These are phyloP conservation scores for Sambucus nigra DNA, from an alignment of 129 eudicot species.

Conservation along the genomic window DNA sequence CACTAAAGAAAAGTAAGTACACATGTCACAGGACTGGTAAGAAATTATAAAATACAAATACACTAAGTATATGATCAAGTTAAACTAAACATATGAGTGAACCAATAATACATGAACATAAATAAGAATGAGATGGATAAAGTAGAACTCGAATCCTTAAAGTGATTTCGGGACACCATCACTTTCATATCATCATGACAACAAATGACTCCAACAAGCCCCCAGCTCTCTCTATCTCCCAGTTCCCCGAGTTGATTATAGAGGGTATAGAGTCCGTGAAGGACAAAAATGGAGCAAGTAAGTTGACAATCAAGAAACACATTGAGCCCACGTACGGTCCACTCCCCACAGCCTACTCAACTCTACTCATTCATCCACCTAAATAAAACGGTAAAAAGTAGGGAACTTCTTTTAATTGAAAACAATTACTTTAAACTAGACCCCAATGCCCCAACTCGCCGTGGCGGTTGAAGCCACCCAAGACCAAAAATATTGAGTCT, in stretches of 20 bases:
- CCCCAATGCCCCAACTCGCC: constrained; percentile 42
- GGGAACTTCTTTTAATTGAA: constrained; percentile 40
- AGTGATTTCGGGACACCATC: too few relatives aligned
- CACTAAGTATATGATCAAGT: too few relatives aligned
- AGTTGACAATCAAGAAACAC: constrained; percentile 41
- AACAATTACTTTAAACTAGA: constrained; percentile 50
- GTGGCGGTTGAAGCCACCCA: constrained; percentile 83
- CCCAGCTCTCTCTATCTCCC: constrained; percentile 20
- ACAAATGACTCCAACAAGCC: constrained; percentile 4
- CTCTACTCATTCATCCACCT: constrained; percentile 65
- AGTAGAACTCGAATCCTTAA: too few relatives aligned
- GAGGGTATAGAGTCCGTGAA: constrained; percentile 45
- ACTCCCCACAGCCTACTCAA: constrained; percentile 52
- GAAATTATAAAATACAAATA: too few relatives aligned
- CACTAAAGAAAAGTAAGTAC: too few relatives aligned
- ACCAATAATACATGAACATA: too few relatives aligned
- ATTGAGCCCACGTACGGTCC: constrained; percentile 42
- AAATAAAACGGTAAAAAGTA: constrained; percentile 43
- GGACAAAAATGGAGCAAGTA: constrained; percentile 43
- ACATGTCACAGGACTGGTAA: too few relatives aligned
- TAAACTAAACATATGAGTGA: too few relatives aligned
- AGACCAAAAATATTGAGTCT: constrained; percentile 32
- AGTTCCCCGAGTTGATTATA: constrained; percentile 54
- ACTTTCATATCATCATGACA: constrained; percentile 19
- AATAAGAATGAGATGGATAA: too few relatives aligned